phyloP scores from a whole-genome alignment of 352 stramenopile genomes.

The Pythium dissimile region DNA sequence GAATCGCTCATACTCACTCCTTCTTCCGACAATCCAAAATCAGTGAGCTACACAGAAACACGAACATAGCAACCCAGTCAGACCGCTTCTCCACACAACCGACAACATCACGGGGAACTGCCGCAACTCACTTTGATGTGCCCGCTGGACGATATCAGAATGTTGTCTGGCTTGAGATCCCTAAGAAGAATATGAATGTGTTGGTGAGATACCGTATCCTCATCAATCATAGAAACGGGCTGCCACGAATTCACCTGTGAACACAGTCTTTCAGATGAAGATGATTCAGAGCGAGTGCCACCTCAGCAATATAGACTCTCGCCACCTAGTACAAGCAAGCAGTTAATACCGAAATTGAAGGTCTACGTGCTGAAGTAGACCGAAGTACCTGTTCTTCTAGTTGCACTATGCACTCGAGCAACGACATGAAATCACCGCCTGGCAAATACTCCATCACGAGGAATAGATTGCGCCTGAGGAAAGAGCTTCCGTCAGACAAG shows the following conservation, averaged over 20 bases:
- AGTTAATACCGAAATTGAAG: not conserved
- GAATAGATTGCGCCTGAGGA: conserved; percentile 71
- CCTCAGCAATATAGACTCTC: conserved; percentile 85
- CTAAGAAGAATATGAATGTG: conserved; percentile 23
- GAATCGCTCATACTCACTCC: conserved; percentile 51
- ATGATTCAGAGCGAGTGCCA: conserved; percentile 83
- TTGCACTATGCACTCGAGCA: conserved; percentile 87
- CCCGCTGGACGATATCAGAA: conserved; percentile 82
- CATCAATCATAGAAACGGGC: not conserved
- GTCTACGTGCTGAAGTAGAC: too few species aligned
- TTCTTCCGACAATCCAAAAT: conserved; percentile 86
- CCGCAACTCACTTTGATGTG: conserved; percentile 71
- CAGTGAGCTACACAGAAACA: conserved; percentile 51
- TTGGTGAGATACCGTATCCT: not conserved
- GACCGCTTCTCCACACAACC: too few species aligned
- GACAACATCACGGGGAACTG: not conserved
- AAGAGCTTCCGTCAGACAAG: not conserved
- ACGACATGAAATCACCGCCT: conserved; percentile 88
- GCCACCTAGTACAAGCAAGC: conserved; percentile 43
- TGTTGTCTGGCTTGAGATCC: conserved; percentile 90
- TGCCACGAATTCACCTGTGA: conserved; percentile 44
- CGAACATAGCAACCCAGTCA: not conserved
- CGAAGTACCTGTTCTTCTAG: conserved; percentile 71
- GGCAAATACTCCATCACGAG: conserved; percentile 91
- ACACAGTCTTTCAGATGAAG: conserved; percentile 84